Evolutionary conservation across 1,284 basidiomycete species (phyloP), one percentile per base, ranked within the genome.

Genomic region (Gastroboletus turbinatus): DNA sequence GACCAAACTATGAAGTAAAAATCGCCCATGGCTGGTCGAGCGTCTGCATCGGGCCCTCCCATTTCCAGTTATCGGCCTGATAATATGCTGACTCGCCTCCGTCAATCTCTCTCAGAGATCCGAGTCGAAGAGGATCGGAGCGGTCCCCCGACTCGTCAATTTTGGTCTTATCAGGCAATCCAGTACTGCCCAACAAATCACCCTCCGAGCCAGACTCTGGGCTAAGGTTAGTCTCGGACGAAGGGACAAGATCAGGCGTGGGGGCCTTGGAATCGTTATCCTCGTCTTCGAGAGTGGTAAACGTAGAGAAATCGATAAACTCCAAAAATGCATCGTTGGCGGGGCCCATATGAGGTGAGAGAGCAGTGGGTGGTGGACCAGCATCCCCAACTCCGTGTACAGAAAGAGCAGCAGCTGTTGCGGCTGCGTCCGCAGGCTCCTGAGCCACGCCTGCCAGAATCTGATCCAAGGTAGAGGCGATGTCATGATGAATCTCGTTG

Each of bases 21-120:
- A 90, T 83, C 35, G 85, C 85, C 88, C 88, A 91, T 25, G 86
- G 78, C 67, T 82, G 84, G 7, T 91, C 89, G 56, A 78, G 67
- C 33, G 80, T 71, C 54, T 78, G 72, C 85, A 90, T 88, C 30
- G 77, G 66, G 58, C 78, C 78, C 55, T 89, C 88, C 83, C 84
- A 91, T 73, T 87, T 90, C 84, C 84, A 91, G 51, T 78, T 78
- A 52, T 75, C 77, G 35, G 77, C 61, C 58, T 85, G 82, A 71
- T 82, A 90, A 68, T 86, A 89, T 53, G 83, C 77, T 25, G 83
- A 81, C 74, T 90, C 87, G 46, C 87, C 87, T 44, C 86, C 87
- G 63, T 90, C 87, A 45, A 91, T 83, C 67, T 88, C 87, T 65
- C 82, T 82, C 76, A 82, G 83, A 52, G 80, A 71, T 45, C 84